Conservation (phyloP, 1,284 basidiomycete species). For the Ceratobasidium sp. region DNA sequence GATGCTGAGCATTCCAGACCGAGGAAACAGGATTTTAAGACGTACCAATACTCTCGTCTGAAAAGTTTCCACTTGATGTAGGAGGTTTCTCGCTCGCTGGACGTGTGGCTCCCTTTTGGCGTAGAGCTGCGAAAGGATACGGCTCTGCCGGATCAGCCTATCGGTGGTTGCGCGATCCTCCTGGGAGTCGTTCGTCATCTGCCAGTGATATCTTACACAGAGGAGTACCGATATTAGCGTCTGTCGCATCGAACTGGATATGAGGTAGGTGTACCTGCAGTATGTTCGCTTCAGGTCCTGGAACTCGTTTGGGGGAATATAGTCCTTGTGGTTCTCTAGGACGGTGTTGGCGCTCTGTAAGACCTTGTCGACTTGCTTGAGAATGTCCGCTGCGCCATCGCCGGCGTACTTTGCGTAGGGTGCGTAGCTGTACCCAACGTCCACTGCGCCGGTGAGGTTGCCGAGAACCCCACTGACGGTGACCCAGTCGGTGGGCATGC, state of each 20-base stretch:
- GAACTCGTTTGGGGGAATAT: neutral
- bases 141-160: constrained; percentile 10
- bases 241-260: neutral
- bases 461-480: neutral
- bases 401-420: neutral
- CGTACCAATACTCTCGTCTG: constrained; percentile 13
- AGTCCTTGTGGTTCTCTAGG: neutral
- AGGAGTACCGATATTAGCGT: neutral
- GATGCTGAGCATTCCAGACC: neutral
- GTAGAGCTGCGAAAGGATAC: constrained; percentile 23
- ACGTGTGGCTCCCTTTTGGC: neutral
- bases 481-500: neutral
- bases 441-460: neutral
- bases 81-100: neutral
- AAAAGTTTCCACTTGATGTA: neutral
- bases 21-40: neutral
- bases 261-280: neutral
- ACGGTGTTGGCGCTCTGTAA: neutral
- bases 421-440: neutral
- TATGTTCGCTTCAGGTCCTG: constrained; percentile 7
- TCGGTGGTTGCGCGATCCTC: constrained; percentile 8
- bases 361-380: constrained; percentile 1
- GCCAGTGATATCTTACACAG: constrained; percentile 15
- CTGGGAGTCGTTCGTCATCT: constrained; percentile 27
- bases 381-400: neutral